Base-by-base conservation (phyloP, 1,284 basidiomycete genomes). In the Megacollybia platyphylla region DNA sequence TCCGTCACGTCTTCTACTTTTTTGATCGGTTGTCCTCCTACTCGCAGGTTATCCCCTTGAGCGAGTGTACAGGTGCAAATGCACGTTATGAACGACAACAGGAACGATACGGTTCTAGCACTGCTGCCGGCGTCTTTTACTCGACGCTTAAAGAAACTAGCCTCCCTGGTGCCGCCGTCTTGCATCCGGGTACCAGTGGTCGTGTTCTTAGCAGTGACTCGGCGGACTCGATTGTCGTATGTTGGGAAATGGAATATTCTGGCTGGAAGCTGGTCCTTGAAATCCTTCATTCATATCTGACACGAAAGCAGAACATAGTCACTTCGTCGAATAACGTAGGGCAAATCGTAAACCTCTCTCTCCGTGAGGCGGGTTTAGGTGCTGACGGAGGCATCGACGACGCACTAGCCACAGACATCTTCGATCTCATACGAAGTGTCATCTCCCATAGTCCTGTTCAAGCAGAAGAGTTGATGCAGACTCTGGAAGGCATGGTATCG, bases 241-340 rank as follows among this genome's bases (percentile, higher is more conserved):
- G 72, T n/a, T 93, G 89, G 89, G 69, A 83, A 47, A 79, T 84
- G 47, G 63, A 76, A 32, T 76, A 87, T 54, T 87, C 80, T 7
- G 88, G 84, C 0, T 92, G 89, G 88, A 82, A 77, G 52, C 57
- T 92, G 10, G 61, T 91, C 13, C 59, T 87, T 7, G 90, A 91
- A 52, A 61, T 90, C 15, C 63, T 93, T 41, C 74, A 76, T 4
- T 76, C 81, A 54, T 89, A 83, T 53, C 73, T 82, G 40, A 63
- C 67, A 7, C 62, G 62, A 20, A 73, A 70, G 52, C 65, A 68
- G 37, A 68, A 75, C 39, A 62, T 73, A 28, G 68, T 70, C 3
- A 76, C 76, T 51, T 65, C 64, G 11, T 59, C 62, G 44, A 61
- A 65, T 26, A 59, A 59, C 15, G 46, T 48, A 0, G 44, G 50